Evolutionary conservation across 768 basidiomycete species (phyloP).

Genomic region (Suillus lakei): DNA sequence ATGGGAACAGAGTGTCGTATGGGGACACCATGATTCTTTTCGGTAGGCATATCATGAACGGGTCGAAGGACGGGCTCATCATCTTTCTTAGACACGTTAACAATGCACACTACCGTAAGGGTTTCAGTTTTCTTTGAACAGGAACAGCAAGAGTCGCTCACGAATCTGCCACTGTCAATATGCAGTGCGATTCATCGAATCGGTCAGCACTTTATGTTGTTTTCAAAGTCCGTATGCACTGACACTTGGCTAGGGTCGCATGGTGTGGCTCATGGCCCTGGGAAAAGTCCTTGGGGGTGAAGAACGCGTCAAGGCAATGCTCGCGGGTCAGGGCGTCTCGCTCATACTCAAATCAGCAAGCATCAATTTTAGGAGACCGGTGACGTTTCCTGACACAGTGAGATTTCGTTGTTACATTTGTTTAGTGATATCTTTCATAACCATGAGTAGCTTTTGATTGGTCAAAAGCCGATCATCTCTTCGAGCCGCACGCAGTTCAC

Average conservation of each 20-base stretch:
- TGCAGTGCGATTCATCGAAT: slow-evolving; percentile 72
- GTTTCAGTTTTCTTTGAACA: neutral
- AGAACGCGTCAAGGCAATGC: slow-evolving; percentile 56
- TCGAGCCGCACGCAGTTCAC: slow-evolving; percentile 50
- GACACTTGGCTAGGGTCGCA: slow-evolving; percentile 54
- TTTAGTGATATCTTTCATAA: slow-evolving; percentile 13
- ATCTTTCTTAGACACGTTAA: slow-evolving; percentile 66
- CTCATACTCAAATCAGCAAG: slow-evolving; percentile 75
- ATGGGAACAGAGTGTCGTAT: slow-evolving; percentile 77
- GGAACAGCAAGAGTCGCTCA: neutral
- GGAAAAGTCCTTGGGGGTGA: slow-evolving; percentile 65
- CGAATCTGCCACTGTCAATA: slow-evolving; percentile 4
- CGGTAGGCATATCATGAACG: slow-evolving; percentile 51
- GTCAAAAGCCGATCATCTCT: slow-evolving; percentile 54
- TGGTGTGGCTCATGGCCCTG: slow-evolving; percentile 66
- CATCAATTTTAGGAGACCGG: slow-evolving; percentile 70
- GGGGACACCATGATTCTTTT: slow-evolving; percentile 83
- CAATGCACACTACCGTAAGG: slow-evolving; percentile 71
- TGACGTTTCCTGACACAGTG: slow-evolving; percentile 79
- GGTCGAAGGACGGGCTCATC: neutral
- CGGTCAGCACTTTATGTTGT: slow-evolving; percentile 44
- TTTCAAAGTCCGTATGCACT: neutral
- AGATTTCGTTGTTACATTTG: slow-evolving; percentile 23
- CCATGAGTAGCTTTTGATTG: slow-evolving; percentile 59
- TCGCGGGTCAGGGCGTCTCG: slow-evolving; percentile 67